These are phyloP conservation scores for Picochlorum sp. DNA, from an alignment of 139 green algal species.

Conservation along the genomic window DNA sequence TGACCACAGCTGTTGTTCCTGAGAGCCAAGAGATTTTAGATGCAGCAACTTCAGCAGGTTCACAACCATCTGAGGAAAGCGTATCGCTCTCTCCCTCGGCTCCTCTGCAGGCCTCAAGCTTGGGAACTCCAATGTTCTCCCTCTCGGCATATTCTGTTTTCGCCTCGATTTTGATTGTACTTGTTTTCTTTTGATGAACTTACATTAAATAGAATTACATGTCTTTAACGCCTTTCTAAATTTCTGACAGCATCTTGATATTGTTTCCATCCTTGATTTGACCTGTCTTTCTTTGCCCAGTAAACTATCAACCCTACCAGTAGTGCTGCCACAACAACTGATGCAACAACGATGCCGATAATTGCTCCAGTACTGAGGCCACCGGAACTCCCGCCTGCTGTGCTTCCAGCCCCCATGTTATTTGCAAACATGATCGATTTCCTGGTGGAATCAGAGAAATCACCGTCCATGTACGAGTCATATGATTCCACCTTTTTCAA, in stretches of 20 bases:
- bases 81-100: too few relatives aligned
- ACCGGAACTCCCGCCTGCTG: background rate
- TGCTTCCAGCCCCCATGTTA: background rate
- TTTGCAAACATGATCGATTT: conserved; percentile 3
- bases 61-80: too few relatives aligned
- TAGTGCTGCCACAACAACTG: conserved; percentile 14
- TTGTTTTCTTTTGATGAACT: conserved; percentile 5
- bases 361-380: conserved; percentile 5
- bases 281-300: background rate
- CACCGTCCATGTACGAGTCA: background rate
- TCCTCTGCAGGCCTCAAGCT: too few relatives aligned
- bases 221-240: conserved; percentile 2
- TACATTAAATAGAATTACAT: conserved; percentile 6
- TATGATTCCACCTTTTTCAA: background rate
- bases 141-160: too few relatives aligned
- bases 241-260: conserved; percentile 13
- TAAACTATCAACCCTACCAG: background rate
- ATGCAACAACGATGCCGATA: conserved; percentile 5
- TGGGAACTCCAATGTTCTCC: too few relatives aligned
- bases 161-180: background rate
- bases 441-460: conserved; percentile 3
- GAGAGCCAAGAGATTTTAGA: too few relatives aligned
- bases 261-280: conserved; percentile 8
- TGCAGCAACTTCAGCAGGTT: too few relatives aligned
- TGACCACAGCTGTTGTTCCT: too few relatives aligned